Evolutionary conservation across 2,329 filamentous ascomycete species (phyloP).

Genomic region (Boeremia lycopersici): DNA sequence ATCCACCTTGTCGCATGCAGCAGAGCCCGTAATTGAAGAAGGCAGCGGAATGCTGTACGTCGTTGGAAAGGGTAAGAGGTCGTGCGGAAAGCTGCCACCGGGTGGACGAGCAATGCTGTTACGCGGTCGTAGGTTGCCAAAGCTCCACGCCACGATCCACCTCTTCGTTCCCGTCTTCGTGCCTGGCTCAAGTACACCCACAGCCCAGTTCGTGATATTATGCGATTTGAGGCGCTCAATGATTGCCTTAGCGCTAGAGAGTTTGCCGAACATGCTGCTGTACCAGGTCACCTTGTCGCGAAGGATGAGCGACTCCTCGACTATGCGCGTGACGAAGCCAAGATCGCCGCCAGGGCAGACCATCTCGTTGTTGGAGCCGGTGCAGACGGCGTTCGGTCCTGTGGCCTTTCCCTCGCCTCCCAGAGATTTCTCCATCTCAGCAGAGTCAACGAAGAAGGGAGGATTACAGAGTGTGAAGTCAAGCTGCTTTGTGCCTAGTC

Average conservation of each 20-base stretch:
- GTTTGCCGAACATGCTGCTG: conserved; percentile 86
- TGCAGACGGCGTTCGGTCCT: conserved; percentile 74
- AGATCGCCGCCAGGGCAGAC: conserved; percentile 79
- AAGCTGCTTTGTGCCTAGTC: conserved; percentile 60
- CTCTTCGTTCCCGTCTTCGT: conserved; percentile 77
- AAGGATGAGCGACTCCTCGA: conserved; percentile 70
- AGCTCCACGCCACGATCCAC: conserved; percentile 92
- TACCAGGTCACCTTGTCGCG: conserved; percentile 78
- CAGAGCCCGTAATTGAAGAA: conserved; percentile 33
- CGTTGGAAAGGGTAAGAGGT: conserved; percentile 60
- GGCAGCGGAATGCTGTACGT: conserved; percentile 53
- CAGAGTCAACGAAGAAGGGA: conserved; percentile 82
- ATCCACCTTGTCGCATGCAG: conserved; percentile 49
- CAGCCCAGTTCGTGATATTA: conserved; percentile 76
- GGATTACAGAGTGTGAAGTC: conserved; percentile 95
- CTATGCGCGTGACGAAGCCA: conserved; percentile 72
- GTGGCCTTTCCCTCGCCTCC: conserved; percentile 66
- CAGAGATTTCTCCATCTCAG: conserved; percentile 68
- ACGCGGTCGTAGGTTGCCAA: conserved; percentile 67
- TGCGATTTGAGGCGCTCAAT: conserved; percentile 62
- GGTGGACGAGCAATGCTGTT: conserved; percentile 48
- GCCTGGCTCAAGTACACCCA: conserved; percentile 70
- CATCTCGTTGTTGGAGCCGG: conserved; percentile 84
- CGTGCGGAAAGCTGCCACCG: conserved; percentile 52
- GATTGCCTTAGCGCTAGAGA: conserved; percentile 69